Evolutionary conservation across 2,329 filamentous ascomycete genomes (phyloP), one percentile per base, ranked within the genome.

Genomic region (Thielaviopsis populi): DNA sequence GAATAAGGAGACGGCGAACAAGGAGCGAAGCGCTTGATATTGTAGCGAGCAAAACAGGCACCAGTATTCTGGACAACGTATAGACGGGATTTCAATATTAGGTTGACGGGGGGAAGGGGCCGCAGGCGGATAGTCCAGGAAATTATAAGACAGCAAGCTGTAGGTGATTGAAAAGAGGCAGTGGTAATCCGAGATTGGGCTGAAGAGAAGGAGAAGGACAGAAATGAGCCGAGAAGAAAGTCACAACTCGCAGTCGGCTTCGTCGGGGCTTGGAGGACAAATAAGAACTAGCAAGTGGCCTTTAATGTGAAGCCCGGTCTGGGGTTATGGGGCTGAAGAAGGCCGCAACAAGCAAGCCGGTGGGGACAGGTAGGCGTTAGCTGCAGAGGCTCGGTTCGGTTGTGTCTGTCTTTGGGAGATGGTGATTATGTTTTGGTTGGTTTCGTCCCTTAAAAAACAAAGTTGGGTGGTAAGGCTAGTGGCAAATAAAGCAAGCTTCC

Each of bases 181-280:
- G 27, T 33, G 27, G 30, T 46, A 33, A 56, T 33, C 27, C 53
- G 17, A 56, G 30, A 56, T 56, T 56, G 53, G 53, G 8, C 27
- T 56, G 53, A 56, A 56, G 27, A n/a, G 24, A 56, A 46, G 59
- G 42, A 42, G 33, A 53, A 58, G 42, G 27, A 41, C 40, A 41
- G 43, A 37, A 59, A 48, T 50, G 62, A 64, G 19, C 19, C 37
- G 15, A 59, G 43, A 60, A 53, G 42, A 37, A 62, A 42, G 53
- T 15, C 19, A 42, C 48, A 37, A 43, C 46, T 62, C 17, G 48
- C 33, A 22, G 42, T 27, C 59, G 59, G 59, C 59, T 61, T 8
- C 8, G 42, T 61, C 59, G 59, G 59, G n/a, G 42, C 59, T 61
- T 46, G 59, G 43, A 37, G 42, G 13, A 15, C 59, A 61, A 61